A percentile compares a stretch with the other conserved stretches of the same genome.
phyloP scores from a whole-genome alignment of 768 basidiomycete species.

The Podaxis sp. region DNA sequence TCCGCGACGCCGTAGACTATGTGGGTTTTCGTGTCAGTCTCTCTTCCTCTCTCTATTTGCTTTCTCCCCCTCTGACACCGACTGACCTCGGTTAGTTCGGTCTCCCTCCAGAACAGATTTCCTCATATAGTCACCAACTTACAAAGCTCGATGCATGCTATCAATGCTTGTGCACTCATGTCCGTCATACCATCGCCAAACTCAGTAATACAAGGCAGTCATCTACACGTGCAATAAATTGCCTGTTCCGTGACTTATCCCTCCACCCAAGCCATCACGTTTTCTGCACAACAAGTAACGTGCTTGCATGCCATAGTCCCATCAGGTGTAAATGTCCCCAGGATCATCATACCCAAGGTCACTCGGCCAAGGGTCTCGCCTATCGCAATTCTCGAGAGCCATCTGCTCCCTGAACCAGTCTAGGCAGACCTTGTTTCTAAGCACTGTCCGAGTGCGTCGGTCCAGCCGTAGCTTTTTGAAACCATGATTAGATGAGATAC shows the following conservation, averaged over 20 bases:
- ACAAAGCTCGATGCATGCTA: background rate
- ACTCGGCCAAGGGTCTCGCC: slow-evolving; percentile 32
- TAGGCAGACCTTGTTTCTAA: slow-evolving; percentile 26
- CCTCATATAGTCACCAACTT: background rate
- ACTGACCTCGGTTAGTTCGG: background rate
- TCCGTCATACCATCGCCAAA: background rate
- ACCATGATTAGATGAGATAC: slow-evolving; percentile 12
- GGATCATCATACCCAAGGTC: slow-evolving; percentile 35
- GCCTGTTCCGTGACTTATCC: background rate
- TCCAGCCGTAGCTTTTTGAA: slow-evolving; percentile 27
- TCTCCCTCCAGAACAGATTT: background rate
- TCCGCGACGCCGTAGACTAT: background rate
- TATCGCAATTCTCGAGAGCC: slow-evolving; percentile 25
- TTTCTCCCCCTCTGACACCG: background rate
- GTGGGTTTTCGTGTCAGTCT: background rate
- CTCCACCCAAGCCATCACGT: background rate
- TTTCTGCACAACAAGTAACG: background rate
- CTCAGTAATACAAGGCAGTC: background rate
- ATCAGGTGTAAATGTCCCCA: slow-evolving; percentile 19
- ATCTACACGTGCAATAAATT: background rate
- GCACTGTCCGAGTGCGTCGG: slow-evolving; percentile 29
- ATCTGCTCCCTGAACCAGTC: slow-evolving; percentile 25
- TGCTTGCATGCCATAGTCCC: background rate
- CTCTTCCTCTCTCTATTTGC: background rate
- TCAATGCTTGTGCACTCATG: background rate